phyloP scores from a whole-genome alignment of 1,139 yeast species.

The Candida sanyaensis region DNA sequence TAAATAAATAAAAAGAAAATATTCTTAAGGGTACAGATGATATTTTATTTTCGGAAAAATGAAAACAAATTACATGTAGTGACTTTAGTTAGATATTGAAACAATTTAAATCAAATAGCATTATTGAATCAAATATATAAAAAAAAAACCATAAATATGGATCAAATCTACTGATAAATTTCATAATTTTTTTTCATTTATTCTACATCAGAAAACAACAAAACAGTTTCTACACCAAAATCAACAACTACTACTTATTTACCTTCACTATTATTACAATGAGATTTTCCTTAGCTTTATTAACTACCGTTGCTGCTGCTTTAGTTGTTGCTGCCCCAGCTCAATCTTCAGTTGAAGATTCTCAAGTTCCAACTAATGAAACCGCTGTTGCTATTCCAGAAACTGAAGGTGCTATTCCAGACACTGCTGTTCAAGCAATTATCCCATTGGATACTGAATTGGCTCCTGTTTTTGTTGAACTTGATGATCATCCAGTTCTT shows the following conservation, averaged over 20 bases:
- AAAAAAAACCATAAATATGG: constrained; percentile 1
- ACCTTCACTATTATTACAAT: constrained; percentile 1
- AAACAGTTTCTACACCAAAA: neutral
- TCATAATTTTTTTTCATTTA: neutral
- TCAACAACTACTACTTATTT: neutral
- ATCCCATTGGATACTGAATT: constrained; percentile 10
- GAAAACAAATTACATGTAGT: too few species aligned
- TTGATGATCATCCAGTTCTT: constrained; percentile 7
- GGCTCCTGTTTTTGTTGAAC: constrained; percentile 7
- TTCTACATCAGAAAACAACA: neutral
- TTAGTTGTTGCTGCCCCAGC: constrained; percentile 13
- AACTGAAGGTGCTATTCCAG: constrained; percentile 9
- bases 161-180: neutral
- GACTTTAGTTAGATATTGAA: too few species aligned
- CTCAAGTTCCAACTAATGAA: constrained; percentile 3
- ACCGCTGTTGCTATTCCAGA: constrained; percentile 9
- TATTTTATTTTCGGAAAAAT: neutral
- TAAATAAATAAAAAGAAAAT: neutral
- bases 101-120: too few species aligned
- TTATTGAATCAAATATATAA: too few species aligned
- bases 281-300: constrained; percentile 14
- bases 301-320: constrained; percentile 11
- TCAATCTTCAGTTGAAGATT: constrained; percentile 4
- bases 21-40: neutral
- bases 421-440: constrained; percentile 8